These are phyloP conservation scores for Protea cynaroides DNA, from an alignment of 164 flowering plant genomes.

Conservation along the genomic window DNA sequence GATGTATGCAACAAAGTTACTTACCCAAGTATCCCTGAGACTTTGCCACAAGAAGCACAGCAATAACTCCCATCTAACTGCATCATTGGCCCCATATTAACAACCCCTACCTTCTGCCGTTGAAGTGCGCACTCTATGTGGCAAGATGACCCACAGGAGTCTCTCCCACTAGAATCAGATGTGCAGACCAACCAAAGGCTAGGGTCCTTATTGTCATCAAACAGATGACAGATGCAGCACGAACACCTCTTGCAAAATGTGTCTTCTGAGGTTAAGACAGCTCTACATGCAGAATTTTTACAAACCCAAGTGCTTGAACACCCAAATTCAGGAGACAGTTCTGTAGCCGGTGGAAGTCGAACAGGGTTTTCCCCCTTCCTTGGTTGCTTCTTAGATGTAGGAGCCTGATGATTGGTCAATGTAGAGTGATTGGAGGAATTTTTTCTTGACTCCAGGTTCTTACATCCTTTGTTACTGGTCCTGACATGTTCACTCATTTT, in stretches of 20 bases:
- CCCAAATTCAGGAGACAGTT: slow-evolving; percentile 44
- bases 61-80: slow-evolving; percentile 97
- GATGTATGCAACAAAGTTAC: slow-evolving; percentile 23
- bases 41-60: slow-evolving; percentile 97
- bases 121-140: slow-evolving; percentile 96
- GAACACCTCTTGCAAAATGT: slow-evolving; percentile 97
- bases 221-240: slow-evolving; percentile 92
- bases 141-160: slow-evolving; percentile 89
- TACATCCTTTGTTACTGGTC: slow-evolving; percentile 39
- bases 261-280: slow-evolving; percentile 64
- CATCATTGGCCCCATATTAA: slow-evolving; percentile 86
- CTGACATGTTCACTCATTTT: slow-evolving; percentile 48
- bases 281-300: slow-evolving; percentile 93
- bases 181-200: slow-evolving; percentile 97
- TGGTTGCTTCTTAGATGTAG: slow-evolving; percentile 45
- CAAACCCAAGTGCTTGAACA: slow-evolving; percentile 64
- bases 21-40: slow-evolving; percentile 88
- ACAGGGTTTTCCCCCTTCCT: slow-evolving; percentile 77
- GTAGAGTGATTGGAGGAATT: slow-evolving; percentile 21
- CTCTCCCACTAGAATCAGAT: slow-evolving; percentile 54
- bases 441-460: slow-evolving; percentile 59
- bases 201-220: slow-evolving; percentile 98
- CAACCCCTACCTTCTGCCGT: slow-evolving; percentile 80
- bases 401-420: slow-evolving; percentile 27
- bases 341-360: slow-evolving; percentile 37